Percentiles rank a stretch among this genome's conserved stretches.
phyloP scores from a whole-genome alignment of 805 yeast species.

The Pichia cabralensis region DNA sequence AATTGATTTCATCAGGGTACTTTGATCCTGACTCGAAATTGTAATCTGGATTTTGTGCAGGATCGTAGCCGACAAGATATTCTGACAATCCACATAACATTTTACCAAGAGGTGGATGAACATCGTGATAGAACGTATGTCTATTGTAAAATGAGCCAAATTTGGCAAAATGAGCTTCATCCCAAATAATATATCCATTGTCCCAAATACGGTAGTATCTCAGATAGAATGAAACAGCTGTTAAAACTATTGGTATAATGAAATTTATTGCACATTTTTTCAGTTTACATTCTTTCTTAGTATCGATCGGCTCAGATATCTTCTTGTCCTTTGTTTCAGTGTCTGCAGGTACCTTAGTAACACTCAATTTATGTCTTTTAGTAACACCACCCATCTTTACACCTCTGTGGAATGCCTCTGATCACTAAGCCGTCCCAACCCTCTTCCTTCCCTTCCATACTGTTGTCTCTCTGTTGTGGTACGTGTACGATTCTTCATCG shows the following conservation, averaged over 20 bases:
- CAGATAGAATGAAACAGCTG: slow-evolving; percentile 38
- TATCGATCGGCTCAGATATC: too few species aligned
- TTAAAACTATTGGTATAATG: slow-evolving; percentile 34
- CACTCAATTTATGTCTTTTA: too few species aligned
- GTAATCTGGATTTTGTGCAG: slow-evolving; percentile 40
- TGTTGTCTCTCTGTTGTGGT: too few species aligned
- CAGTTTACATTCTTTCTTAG: too few species aligned
- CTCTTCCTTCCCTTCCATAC: too few species aligned
- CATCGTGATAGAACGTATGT: slow-evolving; percentile 90
- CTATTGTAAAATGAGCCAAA: slow-evolving; percentile 85
- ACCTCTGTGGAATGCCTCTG: too few species aligned
- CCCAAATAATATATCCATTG: slow-evolving; percentile 67
- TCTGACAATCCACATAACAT: slow-evolving; percentile 86
- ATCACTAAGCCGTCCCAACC: too few species aligned
- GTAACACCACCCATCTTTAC: too few species aligned
- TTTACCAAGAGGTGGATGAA: slow-evolving; percentile 95
- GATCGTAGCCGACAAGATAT: slow-evolving; percentile 33
- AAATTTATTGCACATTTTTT: too few species aligned
- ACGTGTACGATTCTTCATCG: too few species aligned
- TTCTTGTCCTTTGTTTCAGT: too few species aligned
- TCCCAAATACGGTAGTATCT: slow-evolving; percentile 51
- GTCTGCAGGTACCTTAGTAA: too few species aligned
- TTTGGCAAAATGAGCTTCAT: slow-evolving; percentile 90
- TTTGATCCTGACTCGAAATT: slow-evolving; percentile 57
- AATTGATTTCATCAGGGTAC: slow-evolving; percentile 56